Evolutionary conservation across 768 basidiomycete genomes (phyloP).

Genomic region (Rhizopogon vesiculosus): DNA sequence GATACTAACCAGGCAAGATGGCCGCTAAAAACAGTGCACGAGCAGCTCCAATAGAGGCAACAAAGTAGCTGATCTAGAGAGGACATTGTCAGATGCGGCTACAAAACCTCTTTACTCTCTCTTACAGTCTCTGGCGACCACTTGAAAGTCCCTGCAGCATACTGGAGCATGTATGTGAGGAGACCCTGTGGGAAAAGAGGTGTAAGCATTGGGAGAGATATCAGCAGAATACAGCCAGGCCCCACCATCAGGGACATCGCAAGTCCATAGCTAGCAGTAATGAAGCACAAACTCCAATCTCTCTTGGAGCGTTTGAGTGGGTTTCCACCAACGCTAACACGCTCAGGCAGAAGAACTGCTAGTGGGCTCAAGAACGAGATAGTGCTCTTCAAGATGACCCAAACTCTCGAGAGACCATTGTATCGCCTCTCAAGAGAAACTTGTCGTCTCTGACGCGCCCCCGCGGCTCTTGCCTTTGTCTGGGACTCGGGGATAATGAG

Average conservation of each 20-base stretch:
- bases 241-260: constrained; percentile 37
- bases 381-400: constrained; percentile 31
- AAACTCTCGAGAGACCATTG: not conserved
- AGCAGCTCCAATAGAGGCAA: constrained; percentile 48
- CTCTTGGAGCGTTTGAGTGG: constrained; percentile 36
- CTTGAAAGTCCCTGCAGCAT: constrained; percentile 52
- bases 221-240: not conserved
- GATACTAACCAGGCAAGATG: constrained; percentile 54
- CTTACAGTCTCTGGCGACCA: constrained; percentile 66
- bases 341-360: constrained; percentile 51
- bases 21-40: constrained; percentile 53
- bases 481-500: constrained; percentile 78
- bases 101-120: not conserved
- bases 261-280: constrained; percentile 51
- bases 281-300: constrained; percentile 63
- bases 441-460: constrained; percentile 12
- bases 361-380: constrained; percentile 73
- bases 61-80: constrained; percentile 66
- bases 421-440: constrained; percentile 4
- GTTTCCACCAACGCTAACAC: constrained; percentile 23
- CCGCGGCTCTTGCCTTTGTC: constrained; percentile 39
- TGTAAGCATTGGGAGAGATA: not conserved
- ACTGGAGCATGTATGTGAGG: constrained; percentile 57
- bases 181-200: constrained; percentile 40
- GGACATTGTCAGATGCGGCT: constrained; percentile 1